Evolutionary conservation across 2,329 filamentous ascomycete genomes (phyloP), one percentile per base, ranked within the genome.

Genomic region (Trichoderma semiorbis): DNA sequence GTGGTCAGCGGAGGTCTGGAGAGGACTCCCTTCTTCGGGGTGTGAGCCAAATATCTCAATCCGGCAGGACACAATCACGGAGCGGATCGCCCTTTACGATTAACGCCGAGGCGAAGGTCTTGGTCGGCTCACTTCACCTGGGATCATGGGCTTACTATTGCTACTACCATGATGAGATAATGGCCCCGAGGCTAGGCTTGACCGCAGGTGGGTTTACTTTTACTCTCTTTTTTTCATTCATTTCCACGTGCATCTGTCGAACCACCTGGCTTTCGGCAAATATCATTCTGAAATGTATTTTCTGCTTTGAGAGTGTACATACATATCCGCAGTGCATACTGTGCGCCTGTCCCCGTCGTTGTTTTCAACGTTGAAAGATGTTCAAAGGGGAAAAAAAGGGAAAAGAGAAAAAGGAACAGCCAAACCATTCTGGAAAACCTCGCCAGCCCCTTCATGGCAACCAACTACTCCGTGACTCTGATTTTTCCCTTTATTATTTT

Each of bases 51-150:
- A 28, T 64, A 43, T 21, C 69, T 70, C 50, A 60, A 65, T 70
- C 7, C 36, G 61, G 69, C 69, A 70, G 69, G 69, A 64, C 69
- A 58, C 16, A 57, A 65, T 34, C 34, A 34, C 66, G 69, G 69
- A 58, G 69, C 69, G 60, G 61, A 61, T 63, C 26, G 43, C 50
- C 24, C 28, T 53, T 21, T 34, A n/a, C 24, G 11, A 32, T 70
- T 65, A 65, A 70, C 60, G 61, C 69, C 69, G 60, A 70, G 53
- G 30, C 24, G 62, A 61, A 55, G 58, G 47, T 30, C 43, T 24
- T 24, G 24, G 43, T 43, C 55, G 36, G 55, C 21, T 36, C 55
- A 53, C 36, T 39, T 30, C 36, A 16, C 28, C 18, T n/a, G 8
- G 39, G 16, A 47, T n/a, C 12, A 16, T 8, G 4, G n/a, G 66